Conservation (phyloP, 768 basidiomycete genomes). For the Collybia sordida region DNA sequence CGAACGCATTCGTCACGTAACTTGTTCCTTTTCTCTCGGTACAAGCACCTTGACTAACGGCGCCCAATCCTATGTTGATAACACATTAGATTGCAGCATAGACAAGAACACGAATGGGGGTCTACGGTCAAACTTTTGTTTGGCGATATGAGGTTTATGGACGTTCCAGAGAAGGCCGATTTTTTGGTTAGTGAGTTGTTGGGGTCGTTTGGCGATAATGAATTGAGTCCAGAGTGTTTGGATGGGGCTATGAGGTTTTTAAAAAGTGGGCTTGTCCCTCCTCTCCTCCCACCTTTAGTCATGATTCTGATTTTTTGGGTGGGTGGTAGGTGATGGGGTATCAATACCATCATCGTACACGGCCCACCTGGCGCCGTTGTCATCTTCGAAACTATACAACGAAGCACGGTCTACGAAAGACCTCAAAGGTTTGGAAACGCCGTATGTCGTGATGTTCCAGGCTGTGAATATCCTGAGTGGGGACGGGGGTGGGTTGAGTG, state of each 20-base stretch:
- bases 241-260: conserved; percentile 94
- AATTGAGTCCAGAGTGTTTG: conserved; percentile 95
- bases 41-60: too few species aligned
- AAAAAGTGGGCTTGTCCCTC: conserved; percentile 64
- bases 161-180: conserved; percentile 85
- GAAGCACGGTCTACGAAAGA: conserved; percentile 71
- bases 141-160: conserved; percentile 90
- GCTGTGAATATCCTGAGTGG: conserved; percentile 89
- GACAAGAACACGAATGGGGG: conserved; percentile 82
- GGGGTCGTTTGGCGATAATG: conserved; percentile 98
- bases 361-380: conserved; percentile 90
- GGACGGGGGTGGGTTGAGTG: conserved; percentile 57
- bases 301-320: neutral
- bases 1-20: conserved; percentile 92
- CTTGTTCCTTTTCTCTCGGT: conserved; percentile 1
- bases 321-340: conserved; percentile 79
- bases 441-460: conserved; percentile 98
- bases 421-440: conserved; percentile 82
- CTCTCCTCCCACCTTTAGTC: neutral
- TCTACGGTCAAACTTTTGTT: conserved; percentile 77
- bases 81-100: conserved; percentile 70
- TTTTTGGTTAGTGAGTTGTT: conserved; percentile 94
- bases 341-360: conserved; percentile 97
- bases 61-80: too few species aligned
- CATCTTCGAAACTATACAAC: conserved; percentile 89